Percentiles rank a stretch among this genome's conserved stretches.
Evolutionary conservation across 345 rosid species (phyloP).

Genomic region (Eucalyptus sp.): DNA sequence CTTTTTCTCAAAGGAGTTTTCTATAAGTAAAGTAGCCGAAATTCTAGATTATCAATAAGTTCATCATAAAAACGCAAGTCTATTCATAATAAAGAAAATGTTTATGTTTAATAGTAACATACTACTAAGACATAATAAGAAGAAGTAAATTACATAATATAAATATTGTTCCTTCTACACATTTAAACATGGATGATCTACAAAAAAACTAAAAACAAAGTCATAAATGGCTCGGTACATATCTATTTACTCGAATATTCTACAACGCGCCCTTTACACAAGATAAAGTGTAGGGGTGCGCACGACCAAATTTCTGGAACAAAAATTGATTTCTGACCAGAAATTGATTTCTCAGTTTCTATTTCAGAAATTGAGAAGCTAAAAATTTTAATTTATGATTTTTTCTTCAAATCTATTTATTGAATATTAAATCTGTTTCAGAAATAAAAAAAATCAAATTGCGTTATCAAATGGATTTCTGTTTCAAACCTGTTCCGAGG

Average conservation of each 20-base stretch:
- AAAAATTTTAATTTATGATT: too few species aligned
- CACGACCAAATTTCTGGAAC: too few species aligned
- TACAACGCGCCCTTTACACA: neutral
- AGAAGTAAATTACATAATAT: neutral
- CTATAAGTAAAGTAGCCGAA: neutral
- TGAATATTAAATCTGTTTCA: too few species aligned
- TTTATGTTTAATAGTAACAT: neutral
- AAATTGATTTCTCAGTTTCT: too few species aligned
- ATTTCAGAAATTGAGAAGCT: too few species aligned
- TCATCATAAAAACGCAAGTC: neutral
- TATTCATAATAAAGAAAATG: neutral
- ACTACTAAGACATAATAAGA: neutral
- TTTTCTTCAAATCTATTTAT: too few species aligned
- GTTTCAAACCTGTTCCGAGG: too few species aligned
- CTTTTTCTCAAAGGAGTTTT: neutral
- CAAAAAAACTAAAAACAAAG: neutral
- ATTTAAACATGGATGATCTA: neutral
- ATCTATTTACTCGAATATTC: neutral
- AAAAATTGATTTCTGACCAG: too few species aligned
- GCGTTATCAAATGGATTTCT: too few species aligned
- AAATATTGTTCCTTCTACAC: neutral
- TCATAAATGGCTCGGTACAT: neutral
- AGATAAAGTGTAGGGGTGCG: neutral
- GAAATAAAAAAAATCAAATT: too few species aligned
- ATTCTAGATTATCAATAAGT: neutral